These are phyloP conservation scores for Termitomyces sp. DNA, from an alignment of 768 basidiomycete genomes.

Conservation along the genomic window DNA sequence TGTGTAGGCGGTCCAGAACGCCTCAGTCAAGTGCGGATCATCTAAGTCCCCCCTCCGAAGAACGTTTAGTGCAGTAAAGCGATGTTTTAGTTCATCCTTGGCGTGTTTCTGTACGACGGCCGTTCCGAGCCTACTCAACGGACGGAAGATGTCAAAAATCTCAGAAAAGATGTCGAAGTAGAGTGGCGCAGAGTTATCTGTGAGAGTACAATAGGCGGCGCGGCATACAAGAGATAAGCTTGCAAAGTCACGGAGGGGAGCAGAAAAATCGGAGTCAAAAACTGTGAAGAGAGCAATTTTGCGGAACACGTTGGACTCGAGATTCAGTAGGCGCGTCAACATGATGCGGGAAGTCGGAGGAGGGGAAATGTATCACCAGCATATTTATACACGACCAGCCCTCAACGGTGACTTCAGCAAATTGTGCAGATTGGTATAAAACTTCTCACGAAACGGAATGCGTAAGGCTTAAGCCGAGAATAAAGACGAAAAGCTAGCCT, in stretches of 20 bases:
- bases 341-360: slow-evolving; percentile 17
- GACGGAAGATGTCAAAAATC: slow-evolving; percentile 44
- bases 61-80: slow-evolving; percentile 37
- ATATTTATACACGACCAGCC: slow-evolving; percentile 12
- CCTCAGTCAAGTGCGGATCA: slow-evolving; percentile 31
- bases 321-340: slow-evolving; percentile 23
- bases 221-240: slow-evolving; percentile 28
- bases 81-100: slow-evolving; percentile 38
- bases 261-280: slow-evolving; percentile 18
- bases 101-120: slow-evolving; percentile 23
- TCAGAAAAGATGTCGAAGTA: slow-evolving; percentile 35
- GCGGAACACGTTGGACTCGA: slow-evolving; percentile 28
- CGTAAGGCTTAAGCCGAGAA: slow-evolving; percentile 1
- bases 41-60: slow-evolving; percentile 33
- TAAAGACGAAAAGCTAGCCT: background rate
- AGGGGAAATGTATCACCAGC: slow-evolving; percentile 7
- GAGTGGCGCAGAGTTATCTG: slow-evolving; percentile 19
- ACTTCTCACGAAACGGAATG: slow-evolving; percentile 15
- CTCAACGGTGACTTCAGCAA: slow-evolving; percentile 15
- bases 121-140: slow-evolving; percentile 30
- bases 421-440: slow-evolving; percentile 5
- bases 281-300: slow-evolving; percentile 27
- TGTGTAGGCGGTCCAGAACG: slow-evolving; percentile 46
- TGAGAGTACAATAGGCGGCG: slow-evolving; percentile 20
- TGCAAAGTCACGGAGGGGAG: slow-evolving; percentile 26